phyloP scores from a whole-genome alignment of 768 basidiomycete species.

The Psilocybe subaeruginosa region DNA sequence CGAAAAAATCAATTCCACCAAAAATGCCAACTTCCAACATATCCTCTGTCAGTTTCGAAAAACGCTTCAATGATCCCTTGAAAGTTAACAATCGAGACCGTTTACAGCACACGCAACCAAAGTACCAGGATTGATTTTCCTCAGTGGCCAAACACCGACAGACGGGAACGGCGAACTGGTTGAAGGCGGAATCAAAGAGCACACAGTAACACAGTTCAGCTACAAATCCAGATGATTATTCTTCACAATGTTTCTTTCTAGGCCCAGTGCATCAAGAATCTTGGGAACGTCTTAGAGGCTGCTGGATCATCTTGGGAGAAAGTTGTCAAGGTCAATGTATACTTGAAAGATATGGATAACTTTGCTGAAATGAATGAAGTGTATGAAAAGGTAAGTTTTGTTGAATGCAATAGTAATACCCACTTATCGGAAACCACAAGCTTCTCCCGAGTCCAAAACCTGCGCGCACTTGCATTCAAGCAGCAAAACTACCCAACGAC shows the following conservation, averaged over 20 bases:
- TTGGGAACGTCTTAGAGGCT: constrained; percentile 53
- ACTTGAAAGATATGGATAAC: constrained; percentile 62
- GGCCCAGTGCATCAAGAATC: constrained; percentile 61
- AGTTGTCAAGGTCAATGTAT: constrained; percentile 59
- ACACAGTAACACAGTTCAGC: constrained; percentile 45
- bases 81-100: background rate
- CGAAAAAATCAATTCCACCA: constrained; percentile 56
- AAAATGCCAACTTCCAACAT: constrained; percentile 45
- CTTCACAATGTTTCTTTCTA: constrained; percentile 19
- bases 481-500: constrained; percentile 66
- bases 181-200: constrained; percentile 58
- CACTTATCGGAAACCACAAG: constrained; percentile 25
- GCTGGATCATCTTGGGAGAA: constrained; percentile 65
- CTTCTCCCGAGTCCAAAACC: constrained; percentile 63
- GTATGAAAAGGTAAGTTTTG: constrained; percentile 49
- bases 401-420: background rate
- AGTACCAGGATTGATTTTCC: constrained; percentile 58
- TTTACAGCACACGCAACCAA: constrained; percentile 57
- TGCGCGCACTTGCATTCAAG: constrained; percentile 77
- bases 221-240: background rate
- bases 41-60: constrained; percentile 47
- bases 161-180: constrained; percentile 51
- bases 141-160: constrained; percentile 63
- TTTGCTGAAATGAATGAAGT: constrained; percentile 60
- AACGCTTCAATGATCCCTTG: background rate